Conservation (phyloP, 176 grass and related monocot species). For the Aegilops sharonensis region DNA sequence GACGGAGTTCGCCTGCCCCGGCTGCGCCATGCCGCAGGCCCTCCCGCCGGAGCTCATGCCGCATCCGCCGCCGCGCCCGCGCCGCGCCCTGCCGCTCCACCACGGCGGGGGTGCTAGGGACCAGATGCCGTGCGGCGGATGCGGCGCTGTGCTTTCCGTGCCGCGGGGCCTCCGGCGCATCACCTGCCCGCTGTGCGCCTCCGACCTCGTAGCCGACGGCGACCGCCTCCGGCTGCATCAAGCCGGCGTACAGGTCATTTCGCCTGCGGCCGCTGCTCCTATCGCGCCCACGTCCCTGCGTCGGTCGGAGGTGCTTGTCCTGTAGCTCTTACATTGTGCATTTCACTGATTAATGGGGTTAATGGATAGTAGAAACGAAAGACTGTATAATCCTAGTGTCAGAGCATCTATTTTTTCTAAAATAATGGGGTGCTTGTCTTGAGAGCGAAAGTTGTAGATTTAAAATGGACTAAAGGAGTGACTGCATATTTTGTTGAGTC, state of each 20-base stretch:
- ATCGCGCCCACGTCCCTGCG: not conserved
- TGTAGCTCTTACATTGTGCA: not conserved
- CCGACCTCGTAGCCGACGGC: constrained; percentile 53
- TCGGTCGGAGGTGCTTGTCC: constrained; percentile 8
- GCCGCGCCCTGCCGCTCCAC: constrained; percentile 19
- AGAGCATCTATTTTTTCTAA: not conserved
- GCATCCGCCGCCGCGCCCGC: constrained; percentile 14
- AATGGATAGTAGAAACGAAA: not conserved
- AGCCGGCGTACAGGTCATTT: constrained; percentile 13
- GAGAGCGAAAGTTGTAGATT: too few relatives aligned
- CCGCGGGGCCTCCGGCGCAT: constrained; percentile 59
- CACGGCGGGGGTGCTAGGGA: not conserved
- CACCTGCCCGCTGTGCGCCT: constrained; percentile 65
- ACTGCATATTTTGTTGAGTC: not conserved
- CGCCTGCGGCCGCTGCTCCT: not conserved
- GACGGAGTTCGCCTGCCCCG: constrained; percentile 59
- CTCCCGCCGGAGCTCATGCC: constrained; percentile 62
- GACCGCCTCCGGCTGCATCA: not conserved
- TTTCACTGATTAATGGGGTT: not conserved
- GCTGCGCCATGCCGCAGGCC: constrained; percentile 51
- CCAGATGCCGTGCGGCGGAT: constrained; percentile 54
- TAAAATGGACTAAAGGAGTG: not conserved
- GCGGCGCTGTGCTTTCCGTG: constrained; percentile 72
- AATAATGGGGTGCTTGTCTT: not conserved
- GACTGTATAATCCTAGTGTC: not conserved